phyloP scores from a whole-genome alignment of 768 basidiomycete genomes.

The Russula dissimulans region DNA sequence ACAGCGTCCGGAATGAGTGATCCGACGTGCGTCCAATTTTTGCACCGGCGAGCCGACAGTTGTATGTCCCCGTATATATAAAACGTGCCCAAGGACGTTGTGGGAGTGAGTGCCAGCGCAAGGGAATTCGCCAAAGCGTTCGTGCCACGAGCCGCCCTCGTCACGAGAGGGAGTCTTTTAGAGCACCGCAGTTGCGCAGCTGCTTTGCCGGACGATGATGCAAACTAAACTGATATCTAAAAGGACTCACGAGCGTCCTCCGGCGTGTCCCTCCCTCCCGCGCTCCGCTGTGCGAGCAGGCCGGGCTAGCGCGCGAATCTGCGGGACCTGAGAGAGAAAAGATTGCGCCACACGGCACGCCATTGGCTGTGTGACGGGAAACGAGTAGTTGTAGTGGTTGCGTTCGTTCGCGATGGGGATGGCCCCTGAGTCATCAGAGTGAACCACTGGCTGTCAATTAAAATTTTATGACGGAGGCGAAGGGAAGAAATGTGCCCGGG shows the following conservation, averaged over 20 bases:
- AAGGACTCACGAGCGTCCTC: background rate
- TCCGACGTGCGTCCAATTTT: too few species aligned
- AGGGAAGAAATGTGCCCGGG: background rate
- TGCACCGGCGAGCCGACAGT: background rate
- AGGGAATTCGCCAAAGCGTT: background rate
- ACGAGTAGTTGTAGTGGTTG: background rate
- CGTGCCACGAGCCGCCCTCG: background rate
- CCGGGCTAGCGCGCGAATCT: too few species aligned
- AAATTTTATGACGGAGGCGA: background rate
- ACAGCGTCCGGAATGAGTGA: background rate
- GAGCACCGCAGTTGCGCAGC: too few species aligned
- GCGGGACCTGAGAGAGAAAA: too few species aligned
- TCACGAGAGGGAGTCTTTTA: background rate
- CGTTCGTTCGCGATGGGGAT: background rate
- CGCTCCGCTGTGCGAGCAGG: too few species aligned
- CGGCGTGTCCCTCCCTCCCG: too few species aligned
- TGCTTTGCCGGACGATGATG: too few species aligned
- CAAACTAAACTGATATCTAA: too few species aligned
- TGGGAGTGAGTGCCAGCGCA: background rate
- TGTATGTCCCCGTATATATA: background rate
- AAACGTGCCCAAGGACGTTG: background rate
- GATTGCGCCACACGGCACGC: conserved; percentile 2
- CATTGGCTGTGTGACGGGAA: background rate
- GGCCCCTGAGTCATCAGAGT: background rate
- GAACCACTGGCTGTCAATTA: background rate